Evolutionary conservation across 345 rosid species (phyloP).

Genomic region (Excoecaria cochinchinensis): DNA sequence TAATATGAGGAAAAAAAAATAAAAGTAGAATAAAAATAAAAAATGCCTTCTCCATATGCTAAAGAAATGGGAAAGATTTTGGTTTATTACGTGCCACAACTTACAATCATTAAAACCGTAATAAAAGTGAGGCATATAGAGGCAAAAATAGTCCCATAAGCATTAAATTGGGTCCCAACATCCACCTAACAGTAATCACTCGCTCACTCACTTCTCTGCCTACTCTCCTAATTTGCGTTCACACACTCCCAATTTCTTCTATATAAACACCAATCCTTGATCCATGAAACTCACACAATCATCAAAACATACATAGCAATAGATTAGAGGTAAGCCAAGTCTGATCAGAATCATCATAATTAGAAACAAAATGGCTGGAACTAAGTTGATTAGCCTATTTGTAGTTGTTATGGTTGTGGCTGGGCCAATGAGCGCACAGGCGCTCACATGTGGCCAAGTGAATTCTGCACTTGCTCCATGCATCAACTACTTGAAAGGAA

Average conservation of each 20-base stretch:
- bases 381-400: neutral
- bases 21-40: too few relatives aligned
- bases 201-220: too few relatives aligned
- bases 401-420: slow-evolving; percentile 1
- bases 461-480: slow-evolving; percentile 3
- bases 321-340: too few relatives aligned
- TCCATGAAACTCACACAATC: neutral
- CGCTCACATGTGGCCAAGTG: slow-evolving; percentile 2
- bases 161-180: neutral
- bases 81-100: too few relatives aligned
- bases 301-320: neutral
- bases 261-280: neutral
- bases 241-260: neutral
- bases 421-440: neutral
- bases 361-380: neutral
- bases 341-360: too few relatives aligned
- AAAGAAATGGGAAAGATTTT: too few relatives aligned
- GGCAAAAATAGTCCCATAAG: neutral
- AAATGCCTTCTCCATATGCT: too few relatives aligned
- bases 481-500: slow-evolving; percentile 9
- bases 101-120: too few relatives aligned
- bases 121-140: too few relatives aligned
- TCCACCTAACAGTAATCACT: neutral
- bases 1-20: too few relatives aligned
- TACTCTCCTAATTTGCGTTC: too few relatives aligned